Percentiles rank a stretch among this genome's conserved stretches.
Evolutionary conservation across 2,329 filamentous ascomycete genomes (phyloP).

Genomic region (Epichloe festucae): DNA sequence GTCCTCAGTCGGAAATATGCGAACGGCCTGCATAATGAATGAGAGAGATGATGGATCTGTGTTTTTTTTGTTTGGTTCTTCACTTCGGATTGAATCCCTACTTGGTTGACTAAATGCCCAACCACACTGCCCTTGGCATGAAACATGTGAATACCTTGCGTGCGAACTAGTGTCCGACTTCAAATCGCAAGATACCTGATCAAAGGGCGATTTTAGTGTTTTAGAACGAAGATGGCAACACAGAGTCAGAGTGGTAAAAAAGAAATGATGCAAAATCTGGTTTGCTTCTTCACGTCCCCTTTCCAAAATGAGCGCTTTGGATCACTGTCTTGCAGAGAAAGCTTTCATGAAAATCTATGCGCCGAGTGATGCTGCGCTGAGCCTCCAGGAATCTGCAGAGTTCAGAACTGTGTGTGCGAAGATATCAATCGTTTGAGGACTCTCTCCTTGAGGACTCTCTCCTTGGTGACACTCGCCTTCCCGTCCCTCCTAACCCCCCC

Average conservation of each 20-base stretch:
- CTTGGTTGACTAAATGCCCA: background rate
- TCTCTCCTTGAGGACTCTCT: background rate
- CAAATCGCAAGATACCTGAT: too few species aligned
- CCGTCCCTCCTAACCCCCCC: background rate
- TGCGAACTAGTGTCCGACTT: background rate
- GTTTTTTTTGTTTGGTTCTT: background rate
- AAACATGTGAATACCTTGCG: background rate
- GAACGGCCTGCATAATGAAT: background rate
- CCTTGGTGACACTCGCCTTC: background rate
- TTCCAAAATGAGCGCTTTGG: background rate
- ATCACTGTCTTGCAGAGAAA: constrained; percentile 3
- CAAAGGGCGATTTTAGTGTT: too few species aligned
- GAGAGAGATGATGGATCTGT: background rate
- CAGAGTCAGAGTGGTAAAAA: background rate
- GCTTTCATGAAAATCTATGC: constrained; percentile 15
- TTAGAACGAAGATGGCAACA: background rate
- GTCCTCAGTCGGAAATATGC: too few species aligned
- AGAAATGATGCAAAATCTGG: background rate
- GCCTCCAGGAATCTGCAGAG: constrained; percentile 10
- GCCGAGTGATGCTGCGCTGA: constrained; percentile 21
- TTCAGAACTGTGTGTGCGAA: background rate
- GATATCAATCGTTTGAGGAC: background rate
- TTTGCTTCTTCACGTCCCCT: background rate
- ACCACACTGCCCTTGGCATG: background rate
- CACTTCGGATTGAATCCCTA: background rate